These are phyloP conservation scores for Calonectria henricotiae DNA, from an alignment of 2,329 filamentous ascomycete genomes.

Conservation along the genomic window DNA sequence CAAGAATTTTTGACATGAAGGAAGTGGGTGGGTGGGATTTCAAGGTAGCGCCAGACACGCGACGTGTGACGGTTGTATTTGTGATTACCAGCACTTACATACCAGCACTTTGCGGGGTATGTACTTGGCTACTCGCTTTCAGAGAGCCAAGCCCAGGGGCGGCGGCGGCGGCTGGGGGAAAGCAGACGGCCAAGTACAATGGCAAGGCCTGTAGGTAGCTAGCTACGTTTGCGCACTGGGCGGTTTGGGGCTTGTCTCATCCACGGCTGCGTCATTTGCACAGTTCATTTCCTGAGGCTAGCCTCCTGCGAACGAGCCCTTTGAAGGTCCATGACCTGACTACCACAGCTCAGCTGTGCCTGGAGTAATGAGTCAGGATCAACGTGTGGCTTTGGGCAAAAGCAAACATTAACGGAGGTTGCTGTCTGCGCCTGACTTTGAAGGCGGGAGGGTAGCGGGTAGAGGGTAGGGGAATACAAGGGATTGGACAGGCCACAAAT, in stretches of 20 bases:
- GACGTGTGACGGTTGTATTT: conserved; percentile 16
- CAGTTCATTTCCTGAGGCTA: not conserved
- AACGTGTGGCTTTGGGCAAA: conserved; percentile 5
- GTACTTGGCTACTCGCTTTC: not conserved
- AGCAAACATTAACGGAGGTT: conserved; percentile 8
- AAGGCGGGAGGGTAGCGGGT: not conserved
- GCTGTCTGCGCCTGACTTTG: not conserved
- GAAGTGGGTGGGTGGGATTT: conserved; percentile 42
- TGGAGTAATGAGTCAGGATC: conserved; percentile 20
- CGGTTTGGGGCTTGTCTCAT: conserved; percentile 19
- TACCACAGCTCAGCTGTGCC: conserved; percentile 14
- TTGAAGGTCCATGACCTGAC: conserved; percentile 16
- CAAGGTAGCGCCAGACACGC: conserved; percentile 30
- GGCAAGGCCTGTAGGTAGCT: not conserved
- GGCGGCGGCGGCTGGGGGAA: not conserved
- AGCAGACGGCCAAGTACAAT: not conserved
- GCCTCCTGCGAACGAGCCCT: conserved; percentile 13
- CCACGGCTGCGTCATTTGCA: conserved; percentile 21
- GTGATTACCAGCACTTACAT: conserved; percentile 5
- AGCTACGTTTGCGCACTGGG: not conserved
- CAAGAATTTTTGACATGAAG: conserved; percentile 49
- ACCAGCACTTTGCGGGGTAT: conserved; percentile 21
- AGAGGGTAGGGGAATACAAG: not conserved
- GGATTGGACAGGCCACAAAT: not conserved
- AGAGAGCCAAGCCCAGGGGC: not conserved